Evolutionary conservation across 169 alveolate species (phyloP), one percentile per base, ranked within the genome.

Genomic region (Theileria sp.): DNA sequence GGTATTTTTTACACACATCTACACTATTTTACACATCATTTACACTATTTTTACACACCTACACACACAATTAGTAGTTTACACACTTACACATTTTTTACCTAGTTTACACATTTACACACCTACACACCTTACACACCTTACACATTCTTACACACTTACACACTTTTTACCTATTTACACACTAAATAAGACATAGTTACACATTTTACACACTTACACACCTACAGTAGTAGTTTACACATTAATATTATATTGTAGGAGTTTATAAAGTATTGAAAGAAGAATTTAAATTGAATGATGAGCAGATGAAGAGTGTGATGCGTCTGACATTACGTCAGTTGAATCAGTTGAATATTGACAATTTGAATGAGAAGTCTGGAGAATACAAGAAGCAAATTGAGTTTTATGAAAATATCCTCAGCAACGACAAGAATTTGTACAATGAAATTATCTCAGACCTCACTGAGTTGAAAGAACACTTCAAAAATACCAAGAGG

Each of bases 261-360:
- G 34, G 38, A 25, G 23, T 62, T 44, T 26, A 34, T 67, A 64
- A 32, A 38, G 17, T n/a, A 21, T 30, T 64, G 19, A 75, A 65
- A 5, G 70, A 85, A 28, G 30, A 58, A 13, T 85, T 30, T 30
- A 83, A 87, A 3, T 67, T 85, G 67, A 85, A 66, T 19, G 61
- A 23, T 28, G 77, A 56, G 17, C 91, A 85, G 80, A 79, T 81
- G 17, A 36, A 50, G 56, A 75, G 70, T 1, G 85, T 78, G 54
- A 34, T 85, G 80, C 72, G 75, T 36, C 73, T 85, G 87, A 78
- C 91, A 23, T 79, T 85, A 23, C 32, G 75, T 15, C 91, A 85
- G 73, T 69, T 85, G 69, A 65, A 77, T 30, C 54, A 50, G 61
- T 15, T 85, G 25, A 80, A 85, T 58, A 64, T 66, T 4, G 87